Percentiles rank a stretch among this genome's conserved stretches.
phyloP scores from a whole-genome alignment of 1,139 yeast genomes.

The Pichia sp. region DNA sequence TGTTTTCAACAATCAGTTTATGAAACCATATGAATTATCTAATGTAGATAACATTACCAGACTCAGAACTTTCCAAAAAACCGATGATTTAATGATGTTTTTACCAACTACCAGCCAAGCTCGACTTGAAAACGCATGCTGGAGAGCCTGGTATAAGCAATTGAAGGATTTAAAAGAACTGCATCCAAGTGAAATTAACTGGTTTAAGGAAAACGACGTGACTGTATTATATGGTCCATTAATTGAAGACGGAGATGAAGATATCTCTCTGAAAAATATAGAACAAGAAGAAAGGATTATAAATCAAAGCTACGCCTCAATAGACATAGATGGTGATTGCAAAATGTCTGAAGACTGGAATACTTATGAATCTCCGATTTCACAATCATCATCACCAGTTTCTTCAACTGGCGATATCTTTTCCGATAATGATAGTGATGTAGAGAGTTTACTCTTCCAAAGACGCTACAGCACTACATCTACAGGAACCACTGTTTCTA shows the following conservation, averaged over 20 bases:
- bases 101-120: conserved; percentile 34
- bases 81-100: conserved; percentile 25
- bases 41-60: conserved; percentile 21
- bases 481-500: conserved; percentile 1
- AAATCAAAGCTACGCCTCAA: too few relatives aligned
- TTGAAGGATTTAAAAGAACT: conserved; percentile 58
- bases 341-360: neutral
- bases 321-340: too few relatives aligned
- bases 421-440: conserved; percentile 3
- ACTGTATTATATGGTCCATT: conserved; percentile 78
- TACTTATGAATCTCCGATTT: neutral
- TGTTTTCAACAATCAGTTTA: conserved; percentile 22
- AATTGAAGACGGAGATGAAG: conserved; percentile 15
- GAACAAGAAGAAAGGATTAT: too few relatives aligned
- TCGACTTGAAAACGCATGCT: conserved; percentile 69
- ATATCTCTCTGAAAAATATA: too few relatives aligned
- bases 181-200: conserved; percentile 65
- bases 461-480: conserved; percentile 6
- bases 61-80: conserved; percentile 15
- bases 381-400: neutral
- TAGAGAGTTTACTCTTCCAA: conserved; percentile 5
- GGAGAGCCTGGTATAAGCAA: conserved; percentile 87
- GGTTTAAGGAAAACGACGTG: conserved; percentile 76
- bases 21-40: conserved; percentile 25
- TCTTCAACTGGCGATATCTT: neutral